Base-by-base conservation (phyloP, 2,329 filamentous ascomycete species). In the Clarireedia sp. region DNA sequence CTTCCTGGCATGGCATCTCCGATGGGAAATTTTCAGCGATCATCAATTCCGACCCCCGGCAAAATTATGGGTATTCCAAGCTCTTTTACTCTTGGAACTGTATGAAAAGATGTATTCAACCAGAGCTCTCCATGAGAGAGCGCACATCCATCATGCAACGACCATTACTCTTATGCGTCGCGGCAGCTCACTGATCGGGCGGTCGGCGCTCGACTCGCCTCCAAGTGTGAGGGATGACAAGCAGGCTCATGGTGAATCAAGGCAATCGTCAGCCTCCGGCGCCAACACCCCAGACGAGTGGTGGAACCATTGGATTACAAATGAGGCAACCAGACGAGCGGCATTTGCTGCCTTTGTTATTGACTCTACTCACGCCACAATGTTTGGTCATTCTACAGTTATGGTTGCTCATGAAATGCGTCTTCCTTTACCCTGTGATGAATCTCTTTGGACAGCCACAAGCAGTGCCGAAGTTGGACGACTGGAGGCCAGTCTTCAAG, bases 81-180 rank as follows among this genome's bases (percentile, higher is more conserved):
- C 92, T 1, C 74, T 97, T 51, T 76, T 97, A 4, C 78, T 97
- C 5, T 78, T 97, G 12, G 94, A 99, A 69, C 75, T 96, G 0
- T 97, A 95, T 66, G 94, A 99, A 73, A 99, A 99, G 76, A 94
- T 96, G 87, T 97, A 92, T 70, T 94, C 90, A 40, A 96, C 92
- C 0, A 81, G 91, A 60, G 86, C 89, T 57, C 75, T 97, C 33
- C 94, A 99, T 70, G 94, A 99, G 71, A 81, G 94, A 62, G 92
- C 92, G 1, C 92, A 97, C 64, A 96, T 97, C 46, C 92, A 97
- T 66, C 94, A 99, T 68, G 92, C 92, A 14, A 96, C 92, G 0
- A 96, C 91, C 0, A 83, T 99, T 60, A 96, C 91, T 0, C 75
- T 97, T 57, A 97, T 99, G 92, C 86, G 94, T 37, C 82, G 94